A percentile compares a stretch with the other conserved stretches of the same genome.
Conservation (phyloP, 2,329 filamentous ascomycete genomes). For the Phyllosticta citriasiana region DNA sequence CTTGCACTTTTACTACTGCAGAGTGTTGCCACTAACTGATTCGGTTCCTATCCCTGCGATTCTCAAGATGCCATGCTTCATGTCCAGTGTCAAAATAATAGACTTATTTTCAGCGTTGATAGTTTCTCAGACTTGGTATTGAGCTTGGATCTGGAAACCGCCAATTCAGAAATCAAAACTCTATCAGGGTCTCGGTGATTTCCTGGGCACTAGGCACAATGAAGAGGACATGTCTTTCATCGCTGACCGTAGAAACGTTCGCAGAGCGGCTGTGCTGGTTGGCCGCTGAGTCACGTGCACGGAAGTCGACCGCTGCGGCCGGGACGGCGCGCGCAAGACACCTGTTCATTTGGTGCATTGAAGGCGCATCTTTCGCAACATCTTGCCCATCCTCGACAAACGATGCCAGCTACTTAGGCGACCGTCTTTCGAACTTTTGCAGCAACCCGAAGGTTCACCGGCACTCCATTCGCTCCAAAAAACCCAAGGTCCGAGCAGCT, state of each 20-base stretch:
- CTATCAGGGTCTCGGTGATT: too few relatives aligned
- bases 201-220: too few relatives aligned
- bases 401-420: slow-evolving; percentile 1
- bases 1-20: too few relatives aligned
- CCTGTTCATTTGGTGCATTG: slow-evolving; percentile 8
- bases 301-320: slow-evolving; percentile 1
- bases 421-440: not conserved
- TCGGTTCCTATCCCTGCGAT: too few relatives aligned
- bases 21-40: too few relatives aligned
- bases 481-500: not conserved
- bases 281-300: slow-evolving; percentile 1
- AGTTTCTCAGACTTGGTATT: too few relatives aligned
- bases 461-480: not conserved
- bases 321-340: slow-evolving; percentile 10
- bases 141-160: too few relatives aligned
- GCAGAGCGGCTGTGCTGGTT: not conserved
- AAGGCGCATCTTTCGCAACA: not conserved
- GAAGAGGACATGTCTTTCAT: not conserved
- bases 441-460: not conserved
- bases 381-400: not conserved
- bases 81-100: too few relatives aligned
- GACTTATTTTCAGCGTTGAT: too few relatives aligned
- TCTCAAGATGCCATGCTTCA: too few relatives aligned
- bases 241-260: not conserved
- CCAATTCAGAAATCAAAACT: too few relatives aligned